A percentile compares a stretch with the other conserved stretches of the same genome.
phyloP scores from a whole-genome alignment of 2,329 filamentous ascomycete species.

The Hypoxylon sp. region DNA sequence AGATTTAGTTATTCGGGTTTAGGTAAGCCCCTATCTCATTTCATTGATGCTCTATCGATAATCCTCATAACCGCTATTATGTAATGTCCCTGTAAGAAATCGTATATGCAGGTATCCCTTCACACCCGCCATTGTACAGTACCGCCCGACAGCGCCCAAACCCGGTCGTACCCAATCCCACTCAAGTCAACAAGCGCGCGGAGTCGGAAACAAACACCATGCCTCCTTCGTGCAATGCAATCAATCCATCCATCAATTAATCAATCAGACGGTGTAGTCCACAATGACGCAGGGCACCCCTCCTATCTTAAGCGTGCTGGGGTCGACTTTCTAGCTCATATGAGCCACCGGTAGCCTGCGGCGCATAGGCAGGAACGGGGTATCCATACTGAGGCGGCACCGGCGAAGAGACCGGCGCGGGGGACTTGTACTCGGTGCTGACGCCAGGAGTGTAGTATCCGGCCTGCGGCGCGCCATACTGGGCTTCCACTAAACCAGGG shows the following conservation, averaged over 20 bases:
- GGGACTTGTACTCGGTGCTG: constrained; percentile 46
- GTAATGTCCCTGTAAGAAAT: background rate
- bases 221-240: background rate
- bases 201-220: background rate
- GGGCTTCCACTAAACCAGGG: constrained; percentile 29
- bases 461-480: constrained; percentile 14
- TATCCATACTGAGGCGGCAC: constrained; percentile 18
- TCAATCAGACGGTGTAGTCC: constrained; percentile 12
- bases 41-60: constrained; percentile 24
- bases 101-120: constrained; percentile 14
- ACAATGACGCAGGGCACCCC: background rate
- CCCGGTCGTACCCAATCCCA: constrained; percentile 6
- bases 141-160: background rate
- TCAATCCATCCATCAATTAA: background rate
- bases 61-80: constrained; percentile 21
- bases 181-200: background rate
- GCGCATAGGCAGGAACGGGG: constrained; percentile 11
- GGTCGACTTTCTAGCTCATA: constrained; percentile 40
- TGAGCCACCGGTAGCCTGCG: constrained; percentile 6
- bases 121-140: constrained; percentile 9
- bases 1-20: constrained; percentile 6
- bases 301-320: background rate
- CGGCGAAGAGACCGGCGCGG: constrained; percentile 19
- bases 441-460: constrained; percentile 30
- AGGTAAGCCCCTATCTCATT: constrained; percentile 13